Evolutionary conservation across 495 filamentous ascomycete genomes (phyloP).

Genomic region (Talaromyces borbonicus): DNA sequence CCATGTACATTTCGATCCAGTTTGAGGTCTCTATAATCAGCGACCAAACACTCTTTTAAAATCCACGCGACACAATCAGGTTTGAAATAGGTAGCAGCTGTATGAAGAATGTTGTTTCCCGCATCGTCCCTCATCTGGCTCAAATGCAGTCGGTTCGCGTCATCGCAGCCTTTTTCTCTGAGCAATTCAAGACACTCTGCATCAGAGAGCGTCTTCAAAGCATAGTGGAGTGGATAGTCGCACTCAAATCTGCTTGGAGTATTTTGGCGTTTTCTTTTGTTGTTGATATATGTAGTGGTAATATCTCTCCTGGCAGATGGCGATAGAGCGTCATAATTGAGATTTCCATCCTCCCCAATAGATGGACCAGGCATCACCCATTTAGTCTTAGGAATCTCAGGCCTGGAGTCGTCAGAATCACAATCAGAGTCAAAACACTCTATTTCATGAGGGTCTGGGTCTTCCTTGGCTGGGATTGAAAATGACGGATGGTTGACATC

Average conservation of each 20-base stretch:
- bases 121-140: not conserved
- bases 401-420: not conserved
- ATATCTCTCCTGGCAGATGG: not conserved
- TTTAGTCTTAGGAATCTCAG: not conserved
- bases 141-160: not conserved
- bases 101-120: not conserved
- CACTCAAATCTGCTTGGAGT: not conserved
- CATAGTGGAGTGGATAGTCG: not conserved
- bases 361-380: not conserved
- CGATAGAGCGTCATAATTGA: not conserved
- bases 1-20: not conserved
- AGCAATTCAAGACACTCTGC: not conserved
- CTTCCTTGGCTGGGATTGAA: not conserved
- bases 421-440: not conserved
- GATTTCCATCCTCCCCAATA: not conserved
- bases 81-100: not conserved
- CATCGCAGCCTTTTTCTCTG: not conserved
- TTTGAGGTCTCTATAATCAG: not conserved
- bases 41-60: not conserved
- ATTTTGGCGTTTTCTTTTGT: not conserved
- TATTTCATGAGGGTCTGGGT: not conserved
- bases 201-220: constrained; percentile 2
- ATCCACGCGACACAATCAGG: constrained; percentile 1
- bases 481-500: not conserved
- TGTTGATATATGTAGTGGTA: not conserved